These are phyloP conservation scores for Craspedostauros australis DNA, from an alignment of 108 stramenopile species.

Conservation along the genomic window DNA sequence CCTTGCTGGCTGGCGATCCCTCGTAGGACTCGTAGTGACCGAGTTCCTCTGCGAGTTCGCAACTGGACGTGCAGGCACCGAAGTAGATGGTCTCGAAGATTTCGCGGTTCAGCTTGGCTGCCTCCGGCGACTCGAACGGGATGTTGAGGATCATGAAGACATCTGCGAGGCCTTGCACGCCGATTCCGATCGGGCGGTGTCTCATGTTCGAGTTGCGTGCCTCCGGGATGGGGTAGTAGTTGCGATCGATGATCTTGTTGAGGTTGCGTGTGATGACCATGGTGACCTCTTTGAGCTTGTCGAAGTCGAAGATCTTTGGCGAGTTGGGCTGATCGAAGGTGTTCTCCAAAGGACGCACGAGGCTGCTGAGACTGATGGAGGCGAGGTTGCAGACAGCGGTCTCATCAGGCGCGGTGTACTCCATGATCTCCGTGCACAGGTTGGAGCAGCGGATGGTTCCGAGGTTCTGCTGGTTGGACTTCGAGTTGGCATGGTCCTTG, in stretches of 20 bases:
- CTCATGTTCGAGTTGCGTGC: constrained; percentile 87
- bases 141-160: constrained; percentile 90
- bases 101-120: constrained; percentile 85
- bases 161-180: constrained; percentile 99
- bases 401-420: constrained; percentile 98
- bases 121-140: constrained; percentile 91
- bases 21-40: constrained; percentile 93
- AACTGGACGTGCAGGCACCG: constrained; percentile 90
- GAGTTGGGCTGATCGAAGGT: constrained; percentile 7
- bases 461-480: constrained; percentile 98
- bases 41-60: constrained; percentile 86
- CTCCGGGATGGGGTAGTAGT: constrained; percentile 95
- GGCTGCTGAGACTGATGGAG: constrained; percentile 91
- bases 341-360: constrained; percentile 50
- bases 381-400: constrained; percentile 99
- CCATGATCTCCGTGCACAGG: constrained; percentile 97
- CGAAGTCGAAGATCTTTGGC: constrained; percentile 79
- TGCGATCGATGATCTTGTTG: constrained; percentile 97
- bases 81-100: constrained; percentile 99
- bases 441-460: constrained; percentile 98
- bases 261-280: constrained; percentile 96
- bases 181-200: constrained; percentile 99
- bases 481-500: constrained; percentile 98
- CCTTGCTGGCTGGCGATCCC: constrained; percentile 94
- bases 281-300: constrained; percentile 77